Percentiles rank a stretch among this genome's conserved stretches.
These are phyloP conservation scores for Porcisia deanei DNA, from an alignment of 208 protist species.

Conservation along the genomic window DNA sequence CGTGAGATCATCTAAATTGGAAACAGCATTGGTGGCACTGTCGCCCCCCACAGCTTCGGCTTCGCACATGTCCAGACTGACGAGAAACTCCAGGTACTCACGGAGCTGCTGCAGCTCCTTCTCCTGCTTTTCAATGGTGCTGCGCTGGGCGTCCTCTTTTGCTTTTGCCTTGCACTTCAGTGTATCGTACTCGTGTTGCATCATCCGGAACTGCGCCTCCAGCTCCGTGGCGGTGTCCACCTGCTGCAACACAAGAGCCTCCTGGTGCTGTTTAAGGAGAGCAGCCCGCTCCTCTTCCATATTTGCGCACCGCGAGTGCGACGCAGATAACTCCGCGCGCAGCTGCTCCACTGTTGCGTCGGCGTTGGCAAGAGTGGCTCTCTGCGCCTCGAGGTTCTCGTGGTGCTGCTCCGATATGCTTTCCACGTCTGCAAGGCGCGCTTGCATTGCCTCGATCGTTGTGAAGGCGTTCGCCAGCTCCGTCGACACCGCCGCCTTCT, in stretches of 20 bases:
- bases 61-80: slow-evolving; percentile 50
- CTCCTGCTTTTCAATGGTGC: slow-evolving; percentile 15
- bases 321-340: not conserved
- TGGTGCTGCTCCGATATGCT: not conserved
- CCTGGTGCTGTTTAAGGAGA: slow-evolving; percentile 1
- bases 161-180: slow-evolving; percentile 9
- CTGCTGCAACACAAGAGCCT: slow-evolving; percentile 13
- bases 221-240: slow-evolving; percentile 31
- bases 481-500: not conserved
- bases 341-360: not conserved
- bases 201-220: slow-evolving; percentile 21
- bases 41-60: slow-evolving; percentile 1
- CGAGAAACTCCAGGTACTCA: slow-evolving; percentile 55
- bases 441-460: not conserved
- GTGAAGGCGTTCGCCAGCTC: not conserved
- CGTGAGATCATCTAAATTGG: too few relatives aligned
- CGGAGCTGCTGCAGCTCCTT: slow-evolving; percentile 38
- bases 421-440: not conserved
- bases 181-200: slow-evolving; percentile 27
- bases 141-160: slow-evolving; percentile 33
- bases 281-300: not conserved
- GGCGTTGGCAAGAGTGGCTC: not conserved
- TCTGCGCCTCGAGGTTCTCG: not conserved
- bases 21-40: not conserved
- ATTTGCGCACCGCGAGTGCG: not conserved